Conservation (phyloP, 371 early-diverging fungal genomes). For the Basidiobolus meristosporus region DNA sequence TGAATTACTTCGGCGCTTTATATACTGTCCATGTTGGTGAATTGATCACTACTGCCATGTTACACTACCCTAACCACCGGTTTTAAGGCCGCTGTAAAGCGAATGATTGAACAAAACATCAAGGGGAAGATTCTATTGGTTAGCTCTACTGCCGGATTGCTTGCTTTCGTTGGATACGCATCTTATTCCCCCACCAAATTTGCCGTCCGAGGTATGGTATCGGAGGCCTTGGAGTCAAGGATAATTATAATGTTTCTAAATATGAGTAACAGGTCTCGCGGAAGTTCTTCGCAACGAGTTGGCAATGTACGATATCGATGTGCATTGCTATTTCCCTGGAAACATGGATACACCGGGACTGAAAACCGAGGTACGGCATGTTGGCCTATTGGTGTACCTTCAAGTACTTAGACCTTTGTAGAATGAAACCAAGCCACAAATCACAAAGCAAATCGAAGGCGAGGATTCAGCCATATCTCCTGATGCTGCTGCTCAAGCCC, state of each 20-base stretch:
- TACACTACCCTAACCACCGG: background rate
- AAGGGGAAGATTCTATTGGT: slow-evolving; percentile 61
- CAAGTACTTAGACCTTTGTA: slow-evolving; percentile 4
- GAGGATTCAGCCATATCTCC: slow-evolving; percentile 29
- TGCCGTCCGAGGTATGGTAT: slow-evolving; percentile 38
- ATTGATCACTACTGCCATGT: background rate
- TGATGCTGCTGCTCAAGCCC: slow-evolving; percentile 30
- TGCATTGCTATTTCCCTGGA: slow-evolving; percentile 67
- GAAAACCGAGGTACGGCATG: slow-evolving; percentile 24
- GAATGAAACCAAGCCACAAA: slow-evolving; percentile 62
- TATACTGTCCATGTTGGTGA: slow-evolving; percentile 45
- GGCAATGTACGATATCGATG: slow-evolving; percentile 34
- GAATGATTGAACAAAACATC: slow-evolving; percentile 35
- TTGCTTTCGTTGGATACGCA: slow-evolving; percentile 63
- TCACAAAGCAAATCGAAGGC: slow-evolving; percentile 71
- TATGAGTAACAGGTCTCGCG: slow-evolving; percentile 21
- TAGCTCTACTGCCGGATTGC: slow-evolving; percentile 51
- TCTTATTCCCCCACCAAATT: slow-evolving; percentile 73
- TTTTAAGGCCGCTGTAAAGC: slow-evolving; percentile 32
- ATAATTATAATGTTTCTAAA: slow-evolving; percentile 1
- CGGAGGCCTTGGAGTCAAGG: background rate
- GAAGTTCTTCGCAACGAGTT: slow-evolving; percentile 58
- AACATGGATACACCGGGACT: slow-evolving; percentile 69
- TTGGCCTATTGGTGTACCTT: background rate
- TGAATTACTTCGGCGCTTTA: slow-evolving; percentile 70